A percentile compares a stretch with the other conserved stretches of the same genome.
Evolutionary conservation across 345 rosid species (phyloP).

Genomic region (Aquilaria malaccensis): DNA sequence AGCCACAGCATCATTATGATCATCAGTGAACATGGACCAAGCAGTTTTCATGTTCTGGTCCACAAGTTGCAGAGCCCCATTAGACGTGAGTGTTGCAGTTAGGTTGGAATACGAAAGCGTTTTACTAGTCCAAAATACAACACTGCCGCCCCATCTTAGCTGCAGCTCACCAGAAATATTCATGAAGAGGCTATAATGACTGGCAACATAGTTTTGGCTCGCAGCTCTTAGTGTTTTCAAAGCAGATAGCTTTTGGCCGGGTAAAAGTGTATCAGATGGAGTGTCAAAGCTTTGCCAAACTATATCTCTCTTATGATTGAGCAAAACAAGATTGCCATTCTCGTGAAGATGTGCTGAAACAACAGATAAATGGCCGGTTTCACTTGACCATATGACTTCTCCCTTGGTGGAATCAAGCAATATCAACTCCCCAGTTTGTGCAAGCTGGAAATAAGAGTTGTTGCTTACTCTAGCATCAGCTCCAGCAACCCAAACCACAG

Average conservation of each 20-base stretch:
- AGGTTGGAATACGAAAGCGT: constrained; percentile 29
- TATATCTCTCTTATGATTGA: constrained; percentile 26
- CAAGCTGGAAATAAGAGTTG: constrained; percentile 54
- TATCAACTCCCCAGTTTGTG: constrained; percentile 42
- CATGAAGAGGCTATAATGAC: constrained; percentile 58
- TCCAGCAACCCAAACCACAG: constrained; percentile 70
- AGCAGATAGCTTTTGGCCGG: constrained; percentile 45
- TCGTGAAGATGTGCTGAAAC: constrained; percentile 47
- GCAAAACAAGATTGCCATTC: constrained; percentile 59
- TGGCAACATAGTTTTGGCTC: constrained; percentile 44
- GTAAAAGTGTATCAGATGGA: constrained; percentile 62
- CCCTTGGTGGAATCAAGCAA: constrained; percentile 42
- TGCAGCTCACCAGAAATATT: constrained; percentile 42
- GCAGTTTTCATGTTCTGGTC: constrained; percentile 29
- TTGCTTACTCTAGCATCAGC: constrained; percentile 40
- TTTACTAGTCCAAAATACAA: constrained; percentile 44
- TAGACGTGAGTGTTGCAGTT: constrained; percentile 42
- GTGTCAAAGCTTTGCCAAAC: constrained; percentile 71
- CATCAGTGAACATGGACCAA: constrained; percentile 56
- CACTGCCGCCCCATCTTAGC: constrained; percentile 54
- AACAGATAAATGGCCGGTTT: constrained; percentile 40
- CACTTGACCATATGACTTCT: constrained; percentile 43
- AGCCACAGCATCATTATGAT: constrained; percentile 48
- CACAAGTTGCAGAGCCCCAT: constrained; percentile 46
- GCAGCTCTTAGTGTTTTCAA: constrained; percentile 48